Conservation (phyloP, 2,329 filamentous ascomycete species). For the Sclerotinia subarctica region DNA sequence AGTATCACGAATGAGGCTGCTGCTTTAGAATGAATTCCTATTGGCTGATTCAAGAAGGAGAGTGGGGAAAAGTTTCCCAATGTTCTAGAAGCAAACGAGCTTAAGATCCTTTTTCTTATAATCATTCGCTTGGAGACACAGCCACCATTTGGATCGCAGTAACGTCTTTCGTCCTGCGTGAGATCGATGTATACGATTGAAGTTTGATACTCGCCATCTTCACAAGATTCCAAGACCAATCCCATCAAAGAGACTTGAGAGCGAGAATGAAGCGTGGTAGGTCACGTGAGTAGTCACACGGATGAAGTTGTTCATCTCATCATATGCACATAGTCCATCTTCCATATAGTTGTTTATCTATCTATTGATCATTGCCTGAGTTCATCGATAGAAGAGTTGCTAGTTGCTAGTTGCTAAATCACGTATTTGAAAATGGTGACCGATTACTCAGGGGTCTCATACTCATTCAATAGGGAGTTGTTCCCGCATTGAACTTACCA, state of each 20-base stretch:
- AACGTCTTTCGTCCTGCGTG: not conserved
- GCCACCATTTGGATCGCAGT: not conserved
- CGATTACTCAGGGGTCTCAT: too few species aligned
- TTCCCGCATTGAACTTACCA: too few species aligned
- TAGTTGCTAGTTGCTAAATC: too few species aligned
- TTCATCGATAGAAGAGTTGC: too few species aligned
- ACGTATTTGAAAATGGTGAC: too few species aligned
- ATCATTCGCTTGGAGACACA: not conserved
- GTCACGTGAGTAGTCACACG: not conserved
- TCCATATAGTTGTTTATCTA: too few species aligned
- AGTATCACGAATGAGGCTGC: not conserved
- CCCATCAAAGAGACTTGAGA: too few species aligned
- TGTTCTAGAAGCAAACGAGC: conserved; percentile 1
- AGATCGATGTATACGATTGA: not conserved
- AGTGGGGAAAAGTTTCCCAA: not conserved
- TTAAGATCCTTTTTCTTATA: not conserved
- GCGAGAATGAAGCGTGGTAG: not conserved
- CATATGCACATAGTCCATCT: too few species aligned
- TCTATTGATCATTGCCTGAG: too few species aligned
- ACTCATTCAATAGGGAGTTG: too few species aligned
- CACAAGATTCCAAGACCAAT: not conserved
- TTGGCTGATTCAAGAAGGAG: not conserved
- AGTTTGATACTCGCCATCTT: not conserved
- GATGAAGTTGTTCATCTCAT: not conserved
- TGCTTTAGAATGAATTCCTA: not conserved